Evolutionary conservation across 768 basidiomycete genomes (phyloP).

Genomic region (Cystoderma amianthinum): DNA sequence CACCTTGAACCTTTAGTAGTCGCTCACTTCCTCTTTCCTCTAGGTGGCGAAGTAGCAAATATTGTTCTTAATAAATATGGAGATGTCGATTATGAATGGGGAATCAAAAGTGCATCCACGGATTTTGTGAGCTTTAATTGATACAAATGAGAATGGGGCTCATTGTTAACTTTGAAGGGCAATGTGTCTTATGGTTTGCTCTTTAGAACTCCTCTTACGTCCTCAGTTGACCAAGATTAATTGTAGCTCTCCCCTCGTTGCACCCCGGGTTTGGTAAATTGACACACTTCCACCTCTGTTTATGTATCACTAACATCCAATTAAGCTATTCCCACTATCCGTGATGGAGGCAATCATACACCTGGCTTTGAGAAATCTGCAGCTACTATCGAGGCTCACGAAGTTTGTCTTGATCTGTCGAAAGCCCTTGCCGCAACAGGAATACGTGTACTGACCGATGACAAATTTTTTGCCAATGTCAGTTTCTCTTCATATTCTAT

Average conservation of each 20-base stretch:
- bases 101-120: conserved; percentile 67
- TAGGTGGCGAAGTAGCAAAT: conserved; percentile 61
- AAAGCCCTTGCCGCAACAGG: conserved; percentile 70
- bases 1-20: not conserved
- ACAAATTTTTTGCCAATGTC: conserved; percentile 53
- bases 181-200: conserved; percentile 66
- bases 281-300: conserved; percentile 5
- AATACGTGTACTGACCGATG: conserved; percentile 63
- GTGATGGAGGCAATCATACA: conserved; percentile 76
- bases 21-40: not conserved
- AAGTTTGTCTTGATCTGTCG: conserved; percentile 58
- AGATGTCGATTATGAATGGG: conserved; percentile 55
- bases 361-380: conserved; percentile 60
- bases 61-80: conserved; percentile 58
- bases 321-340: conserved; percentile 68
- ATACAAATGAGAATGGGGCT: not conserved
- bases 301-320: not conserved
- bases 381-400: conserved; percentile 51
- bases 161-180: conserved; percentile 34
- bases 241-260: conserved; percentile 51
- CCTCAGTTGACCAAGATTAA: not conserved
- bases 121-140: conserved; percentile 58
- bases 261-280: conserved; percentile 72
- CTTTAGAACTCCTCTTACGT: not conserved
- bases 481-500: conserved; percentile 5